These are phyloP conservation scores for Claviceps cyperi DNA, from an alignment of 2,329 filamentous ascomycete genomes.

Conservation along the genomic window DNA sequence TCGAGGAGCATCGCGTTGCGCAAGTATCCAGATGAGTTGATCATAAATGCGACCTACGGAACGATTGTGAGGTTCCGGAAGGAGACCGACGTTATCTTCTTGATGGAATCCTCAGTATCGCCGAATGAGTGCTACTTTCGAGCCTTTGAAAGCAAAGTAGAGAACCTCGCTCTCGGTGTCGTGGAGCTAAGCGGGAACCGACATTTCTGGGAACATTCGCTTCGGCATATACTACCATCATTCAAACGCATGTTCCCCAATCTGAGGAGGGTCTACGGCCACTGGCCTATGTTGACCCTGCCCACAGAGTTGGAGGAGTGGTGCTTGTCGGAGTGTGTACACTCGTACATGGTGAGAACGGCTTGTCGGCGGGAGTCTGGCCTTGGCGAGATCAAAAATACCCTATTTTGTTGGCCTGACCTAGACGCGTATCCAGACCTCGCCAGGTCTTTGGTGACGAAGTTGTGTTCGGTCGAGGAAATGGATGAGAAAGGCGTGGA, in stretches of 20 bases:
- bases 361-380: too few species aligned
- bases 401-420: too few species aligned
- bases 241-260: neutral
- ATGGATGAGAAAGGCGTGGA: constrained; percentile 8
- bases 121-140: constrained; percentile 9
- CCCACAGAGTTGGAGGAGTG: too few species aligned
- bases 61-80: constrained; percentile 17
- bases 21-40: constrained; percentile 18
- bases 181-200: constrained; percentile 1
- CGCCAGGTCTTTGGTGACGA: too few species aligned
- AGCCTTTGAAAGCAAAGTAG: constrained; percentile 15
- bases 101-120: constrained; percentile 7
- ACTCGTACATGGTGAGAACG: too few species aligned
- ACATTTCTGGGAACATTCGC: neutral
- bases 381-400: too few species aligned
- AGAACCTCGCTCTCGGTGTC: constrained; percentile 14
- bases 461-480: neutral
- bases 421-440: too few species aligned
- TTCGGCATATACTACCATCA: neutral
- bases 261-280: too few species aligned
- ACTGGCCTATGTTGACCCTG: too few species aligned
- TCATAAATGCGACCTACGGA: constrained; percentile 12
- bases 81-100: constrained; percentile 17
- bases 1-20: constrained; percentile 19
- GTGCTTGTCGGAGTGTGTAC: too few species aligned